Evolutionary conservation across 2,329 filamentous ascomycete genomes (phyloP).

Genomic region (Volutella citrinella): DNA sequence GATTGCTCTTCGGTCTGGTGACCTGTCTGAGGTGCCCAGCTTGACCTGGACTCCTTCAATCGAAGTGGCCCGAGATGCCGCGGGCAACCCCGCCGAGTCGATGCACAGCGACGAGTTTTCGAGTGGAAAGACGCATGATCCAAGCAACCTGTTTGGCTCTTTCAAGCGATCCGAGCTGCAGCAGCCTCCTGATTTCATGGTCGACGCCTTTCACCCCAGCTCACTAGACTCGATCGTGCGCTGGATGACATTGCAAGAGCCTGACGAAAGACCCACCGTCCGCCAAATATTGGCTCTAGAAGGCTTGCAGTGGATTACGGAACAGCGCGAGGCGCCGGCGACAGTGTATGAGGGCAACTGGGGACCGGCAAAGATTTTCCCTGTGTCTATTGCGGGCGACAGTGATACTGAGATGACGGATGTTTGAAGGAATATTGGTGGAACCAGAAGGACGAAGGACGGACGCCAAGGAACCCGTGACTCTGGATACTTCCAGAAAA

Average conservation of each 20-base stretch:
- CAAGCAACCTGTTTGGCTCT: slow-evolving; percentile 40
- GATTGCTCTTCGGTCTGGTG: slow-evolving; percentile 84
- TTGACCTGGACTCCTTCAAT: slow-evolving; percentile 77
- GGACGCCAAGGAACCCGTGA: slow-evolving; percentile 12
- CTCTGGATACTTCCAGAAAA: slow-evolving; percentile 31
- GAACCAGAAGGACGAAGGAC: background rate
- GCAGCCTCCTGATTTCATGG: slow-evolving; percentile 83
- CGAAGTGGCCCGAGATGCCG: slow-evolving; percentile 69
- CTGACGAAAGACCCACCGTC: slow-evolving; percentile 68
- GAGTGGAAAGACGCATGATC: slow-evolving; percentile 29
- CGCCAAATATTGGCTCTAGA: slow-evolving; percentile 69
- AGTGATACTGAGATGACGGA: slow-evolving; percentile 60
- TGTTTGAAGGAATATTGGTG: slow-evolving; percentile 41
- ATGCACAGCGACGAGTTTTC: slow-evolving; percentile 34
- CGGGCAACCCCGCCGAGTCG: slow-evolving; percentile 45
- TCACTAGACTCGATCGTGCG: slow-evolving; percentile 81
- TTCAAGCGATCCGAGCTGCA: slow-evolving; percentile 49
- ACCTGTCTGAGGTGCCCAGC: slow-evolving; percentile 84
- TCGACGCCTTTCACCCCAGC: slow-evolving; percentile 65
- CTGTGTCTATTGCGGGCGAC: slow-evolving; percentile 35
- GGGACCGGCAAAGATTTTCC: slow-evolving; percentile 66
- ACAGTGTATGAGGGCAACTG: slow-evolving; percentile 95
- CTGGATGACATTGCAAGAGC: slow-evolving; percentile 82
- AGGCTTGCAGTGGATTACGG: slow-evolving; percentile 76
- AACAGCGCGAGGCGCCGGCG: slow-evolving; percentile 78